These are phyloP conservation scores for Hebeloma cylindrosporum DNA, from an alignment of 768 basidiomycete genomes.

Conservation along the genomic window DNA sequence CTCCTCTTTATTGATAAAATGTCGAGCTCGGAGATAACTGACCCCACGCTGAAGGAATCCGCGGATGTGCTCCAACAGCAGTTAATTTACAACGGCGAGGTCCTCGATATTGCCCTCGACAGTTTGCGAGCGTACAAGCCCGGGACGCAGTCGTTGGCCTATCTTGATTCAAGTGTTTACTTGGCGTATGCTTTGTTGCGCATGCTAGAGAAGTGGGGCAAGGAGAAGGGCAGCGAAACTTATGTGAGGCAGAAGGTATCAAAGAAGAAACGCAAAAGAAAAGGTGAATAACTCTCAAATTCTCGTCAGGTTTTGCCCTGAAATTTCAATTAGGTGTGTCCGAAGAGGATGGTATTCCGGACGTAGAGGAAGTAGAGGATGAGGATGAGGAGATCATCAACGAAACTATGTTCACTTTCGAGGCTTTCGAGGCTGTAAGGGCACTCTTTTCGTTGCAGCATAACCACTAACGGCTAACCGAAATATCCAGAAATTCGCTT, in stretches of 20 bases:
- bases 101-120: slow-evolving; percentile 84
- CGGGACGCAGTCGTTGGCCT: slow-evolving; percentile 75
- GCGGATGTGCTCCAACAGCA: slow-evolving; percentile 84
- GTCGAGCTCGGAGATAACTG: slow-evolving; percentile 51
- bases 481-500: slow-evolving; percentile 76
- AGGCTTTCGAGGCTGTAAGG: slow-evolving; percentile 83
- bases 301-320: not conserved
- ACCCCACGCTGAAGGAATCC: slow-evolving; percentile 60
- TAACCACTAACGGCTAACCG: slow-evolving; percentile 3
- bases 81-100: slow-evolving; percentile 93
- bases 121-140: slow-evolving; percentile 77
- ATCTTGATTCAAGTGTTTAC: slow-evolving; percentile 84
- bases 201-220: slow-evolving; percentile 89
- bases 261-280: slow-evolving; percentile 46
- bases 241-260: slow-evolving; percentile 73
- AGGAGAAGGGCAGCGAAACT: slow-evolving; percentile 65
- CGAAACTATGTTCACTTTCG: slow-evolving; percentile 91
- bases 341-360: slow-evolving; percentile 65
- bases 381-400: slow-evolving; percentile 64
- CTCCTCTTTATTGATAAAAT: slow-evolving; percentile 87
- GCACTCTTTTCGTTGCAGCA: slow-evolving; percentile 10
- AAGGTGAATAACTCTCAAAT: slow-evolving; percentile 32
- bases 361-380: slow-evolving; percentile 65
- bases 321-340: slow-evolving; percentile 33
- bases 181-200: slow-evolving; percentile 82